Conservation (phyloP, 1,139 yeast genomes). For the Tardiomyces blankii region DNA sequence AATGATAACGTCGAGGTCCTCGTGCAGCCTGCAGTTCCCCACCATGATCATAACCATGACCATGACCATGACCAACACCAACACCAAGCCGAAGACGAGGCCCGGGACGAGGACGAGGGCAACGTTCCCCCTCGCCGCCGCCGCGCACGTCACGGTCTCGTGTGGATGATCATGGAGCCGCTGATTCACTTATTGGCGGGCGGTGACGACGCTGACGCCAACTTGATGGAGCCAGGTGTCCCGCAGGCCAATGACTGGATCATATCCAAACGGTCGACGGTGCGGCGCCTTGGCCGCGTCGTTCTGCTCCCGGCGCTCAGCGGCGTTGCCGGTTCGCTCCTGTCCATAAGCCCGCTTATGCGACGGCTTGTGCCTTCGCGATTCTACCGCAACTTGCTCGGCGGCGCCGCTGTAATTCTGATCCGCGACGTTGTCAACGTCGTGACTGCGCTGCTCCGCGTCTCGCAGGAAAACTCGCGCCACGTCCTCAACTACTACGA, state of each 20-base stretch:
- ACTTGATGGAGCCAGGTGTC: too few relatives aligned
- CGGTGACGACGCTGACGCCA: too few relatives aligned
- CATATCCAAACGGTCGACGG: slow-evolving; percentile 13
- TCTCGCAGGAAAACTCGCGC: slow-evolving; percentile 15
- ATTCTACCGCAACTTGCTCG: slow-evolving; percentile 36
- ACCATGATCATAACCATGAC: too few relatives aligned
- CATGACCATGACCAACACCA: too few relatives aligned
- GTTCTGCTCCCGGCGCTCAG: slow-evolving; percentile 21
- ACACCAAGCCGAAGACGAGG: too few relatives aligned
- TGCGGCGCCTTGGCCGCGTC: slow-evolving; percentile 15
- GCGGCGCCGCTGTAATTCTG: slow-evolving; percentile 31
- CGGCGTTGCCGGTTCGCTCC: slow-evolving; percentile 12
- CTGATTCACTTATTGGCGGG: too few relatives aligned
- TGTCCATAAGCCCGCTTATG: slow-evolving; percentile 12
- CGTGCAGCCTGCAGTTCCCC: too few relatives aligned
- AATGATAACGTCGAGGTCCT: too few relatives aligned
- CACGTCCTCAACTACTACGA: slow-evolving; percentile 15
- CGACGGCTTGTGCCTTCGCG: slow-evolving; percentile 15
- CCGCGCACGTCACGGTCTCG: too few relatives aligned
- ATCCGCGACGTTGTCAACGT: slow-evolving; percentile 30
- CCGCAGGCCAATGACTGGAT: slow-evolving; percentile 22
- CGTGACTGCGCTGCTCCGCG: slow-evolving; percentile 16
- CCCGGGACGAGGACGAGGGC: too few relatives aligned
- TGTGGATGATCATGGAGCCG: too few relatives aligned
- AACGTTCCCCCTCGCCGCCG: too few relatives aligned